Conservation (phyloP, 2,329 filamentous ascomycete genomes). For the Trichophyton equinum region DNA sequence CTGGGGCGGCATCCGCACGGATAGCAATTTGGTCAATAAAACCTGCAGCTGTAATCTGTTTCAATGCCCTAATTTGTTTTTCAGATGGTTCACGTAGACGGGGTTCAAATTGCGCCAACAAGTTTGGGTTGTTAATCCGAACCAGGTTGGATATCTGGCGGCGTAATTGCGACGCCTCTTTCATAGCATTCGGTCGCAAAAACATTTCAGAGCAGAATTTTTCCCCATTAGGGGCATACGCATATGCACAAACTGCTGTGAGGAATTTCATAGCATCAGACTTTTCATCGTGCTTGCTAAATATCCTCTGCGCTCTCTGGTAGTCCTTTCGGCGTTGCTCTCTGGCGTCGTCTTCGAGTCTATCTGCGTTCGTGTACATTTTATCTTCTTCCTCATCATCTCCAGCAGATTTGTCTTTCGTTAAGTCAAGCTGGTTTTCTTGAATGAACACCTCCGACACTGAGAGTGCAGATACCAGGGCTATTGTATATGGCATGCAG, state of each 20-base stretch:
- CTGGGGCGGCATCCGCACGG: conserved; percentile 71
- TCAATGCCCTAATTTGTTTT: conserved; percentile 64
- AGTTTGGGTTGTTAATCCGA: conserved; percentile 53
- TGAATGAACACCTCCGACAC: conserved; percentile 79
- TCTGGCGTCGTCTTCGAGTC: conserved; percentile 57
- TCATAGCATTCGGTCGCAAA: conserved; percentile 73
- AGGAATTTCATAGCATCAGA: conserved; percentile 85
- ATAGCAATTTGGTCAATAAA: conserved; percentile 94
- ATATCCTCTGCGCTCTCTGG: conserved; percentile 62
- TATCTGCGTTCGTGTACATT: conserved; percentile 50
- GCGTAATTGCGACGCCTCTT: conserved; percentile 72
- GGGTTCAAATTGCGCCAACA: conserved; percentile 29
- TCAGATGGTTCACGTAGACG: conserved; percentile 49
- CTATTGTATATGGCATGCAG: conserved; percentile 74
- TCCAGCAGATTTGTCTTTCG: conserved; percentile 22
- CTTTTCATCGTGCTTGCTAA: conserved; percentile 67
- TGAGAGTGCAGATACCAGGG: conserved; percentile 76
- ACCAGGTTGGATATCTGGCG: conserved; percentile 73
- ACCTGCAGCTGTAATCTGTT: conserved; percentile 81
- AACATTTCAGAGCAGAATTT: conserved; percentile 73
- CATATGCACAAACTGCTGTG: conserved; percentile 77
- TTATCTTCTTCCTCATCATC: conserved; percentile 29
- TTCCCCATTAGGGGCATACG: conserved; percentile 53
- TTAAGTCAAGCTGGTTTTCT: conserved; percentile 61
- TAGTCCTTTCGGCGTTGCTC: conserved; percentile 52